Conservation (phyloP, 768 basidiomycete genomes). For the Candolleomyces eurysporus region DNA sequence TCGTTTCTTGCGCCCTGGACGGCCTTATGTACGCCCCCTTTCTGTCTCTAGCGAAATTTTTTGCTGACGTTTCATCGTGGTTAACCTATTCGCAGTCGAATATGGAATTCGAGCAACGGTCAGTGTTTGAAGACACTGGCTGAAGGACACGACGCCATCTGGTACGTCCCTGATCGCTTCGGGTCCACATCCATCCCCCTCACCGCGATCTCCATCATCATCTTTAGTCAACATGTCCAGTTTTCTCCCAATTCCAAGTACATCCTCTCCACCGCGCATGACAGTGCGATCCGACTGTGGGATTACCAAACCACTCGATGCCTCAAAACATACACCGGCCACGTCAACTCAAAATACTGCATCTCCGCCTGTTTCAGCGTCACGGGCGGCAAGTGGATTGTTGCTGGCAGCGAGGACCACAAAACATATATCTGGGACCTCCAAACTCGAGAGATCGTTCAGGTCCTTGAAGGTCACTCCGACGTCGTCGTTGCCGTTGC, state of each 20-base stretch:
- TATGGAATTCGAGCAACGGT: conserved; percentile 91
- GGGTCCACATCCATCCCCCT: neutral
- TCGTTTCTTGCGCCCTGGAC: conserved; percentile 90
- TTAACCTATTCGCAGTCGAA: conserved; percentile 56
- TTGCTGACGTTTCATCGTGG: too few relatives aligned
- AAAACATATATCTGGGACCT: conserved; percentile 92
- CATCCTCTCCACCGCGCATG: conserved; percentile 91
- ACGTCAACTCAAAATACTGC: conserved; percentile 80
- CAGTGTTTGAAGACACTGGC: conserved; percentile 96
- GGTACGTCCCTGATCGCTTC: conserved; percentile 38
- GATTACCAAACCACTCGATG: conserved; percentile 90
- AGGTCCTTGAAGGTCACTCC: conserved; percentile 65
- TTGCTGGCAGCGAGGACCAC: conserved; percentile 88
- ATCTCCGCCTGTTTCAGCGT: conserved; percentile 83
- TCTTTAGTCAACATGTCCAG: conserved; percentile 75
- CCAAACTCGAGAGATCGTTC: conserved; percentile 82
- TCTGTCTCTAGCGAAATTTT: neutral
- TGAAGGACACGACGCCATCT: conserved; percentile 84
- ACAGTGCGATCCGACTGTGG: conserved; percentile 92
- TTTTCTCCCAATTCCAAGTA: conserved; percentile 97
- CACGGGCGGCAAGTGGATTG: conserved; percentile 86
- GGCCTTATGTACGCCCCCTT: conserved; percentile 72
- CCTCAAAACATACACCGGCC: conserved; percentile 87
- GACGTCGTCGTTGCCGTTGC: conserved; percentile 83
- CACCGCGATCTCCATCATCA: neutral